These are phyloP conservation scores for Skeletonema costatum DNA, from an alignment of 108 stramenopile species.

Conservation along the genomic window DNA sequence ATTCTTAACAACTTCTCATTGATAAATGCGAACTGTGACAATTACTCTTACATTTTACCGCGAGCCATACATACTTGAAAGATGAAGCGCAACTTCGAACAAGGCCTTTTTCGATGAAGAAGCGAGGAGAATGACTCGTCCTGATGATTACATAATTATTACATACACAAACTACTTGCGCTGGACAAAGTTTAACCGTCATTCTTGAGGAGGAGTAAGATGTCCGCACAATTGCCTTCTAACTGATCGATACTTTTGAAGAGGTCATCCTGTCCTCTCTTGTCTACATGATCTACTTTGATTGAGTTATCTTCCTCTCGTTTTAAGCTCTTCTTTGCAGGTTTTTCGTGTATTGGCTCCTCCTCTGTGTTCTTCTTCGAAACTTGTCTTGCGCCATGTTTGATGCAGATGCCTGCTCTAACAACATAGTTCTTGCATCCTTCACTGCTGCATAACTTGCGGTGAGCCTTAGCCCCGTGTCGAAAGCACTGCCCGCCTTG, in stretches of 20 bases:
- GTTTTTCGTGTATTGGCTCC: background rate
- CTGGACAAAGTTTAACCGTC: background rate
- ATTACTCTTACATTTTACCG: too few relatives aligned
- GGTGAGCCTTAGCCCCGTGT: background rate
- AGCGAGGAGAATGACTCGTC: too few relatives aligned
- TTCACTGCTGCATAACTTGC: background rate
- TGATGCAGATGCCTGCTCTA: background rate
- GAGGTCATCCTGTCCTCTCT: background rate
- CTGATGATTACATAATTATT: too few relatives aligned
- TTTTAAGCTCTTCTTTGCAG: background rate
- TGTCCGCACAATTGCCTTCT: background rate
- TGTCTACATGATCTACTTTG: background rate
- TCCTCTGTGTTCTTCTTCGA: background rate
- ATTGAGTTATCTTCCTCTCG: background rate
- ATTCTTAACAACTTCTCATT: too few relatives aligned
- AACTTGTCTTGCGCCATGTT: background rate
- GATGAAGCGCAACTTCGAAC: too few relatives aligned
- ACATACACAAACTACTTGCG: background rate
- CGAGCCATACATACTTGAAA: too few relatives aligned
- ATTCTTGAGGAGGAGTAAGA: background rate
- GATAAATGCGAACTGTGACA: too few relatives aligned
- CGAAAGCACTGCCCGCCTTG: background rate
- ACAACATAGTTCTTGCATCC: background rate
- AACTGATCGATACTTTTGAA: background rate
- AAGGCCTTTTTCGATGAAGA: too few relatives aligned